phyloP scores from a whole-genome alignment of 495 filamentous ascomycete species.

The Neurospora sp. region DNA sequence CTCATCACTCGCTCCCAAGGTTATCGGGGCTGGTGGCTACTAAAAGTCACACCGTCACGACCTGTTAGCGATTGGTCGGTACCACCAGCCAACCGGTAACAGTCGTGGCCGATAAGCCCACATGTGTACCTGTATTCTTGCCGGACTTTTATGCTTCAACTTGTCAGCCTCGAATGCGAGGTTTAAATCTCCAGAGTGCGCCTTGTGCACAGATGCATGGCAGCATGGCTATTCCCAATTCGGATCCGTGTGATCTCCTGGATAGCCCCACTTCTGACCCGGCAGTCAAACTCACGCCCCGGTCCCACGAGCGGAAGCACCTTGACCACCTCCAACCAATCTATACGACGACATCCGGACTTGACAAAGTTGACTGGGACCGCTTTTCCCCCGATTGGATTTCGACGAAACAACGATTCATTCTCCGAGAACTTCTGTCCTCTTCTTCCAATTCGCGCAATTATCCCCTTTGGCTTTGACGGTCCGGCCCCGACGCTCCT shows the following conservation, averaged over 20 bases:
- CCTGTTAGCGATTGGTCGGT: neutral
- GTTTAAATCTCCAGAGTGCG: neutral
- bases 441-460: neutral
- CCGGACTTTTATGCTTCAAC: neutral
- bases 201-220: neutral
- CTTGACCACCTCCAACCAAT: neutral
- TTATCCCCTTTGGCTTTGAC: neutral
- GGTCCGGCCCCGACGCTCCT: neutral
- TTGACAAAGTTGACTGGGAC: neutral
- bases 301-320: neutral
- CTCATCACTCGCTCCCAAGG: neutral
- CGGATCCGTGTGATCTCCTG: neutral
- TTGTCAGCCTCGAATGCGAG: neutral
- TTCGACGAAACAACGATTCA: neutral
- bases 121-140: neutral
- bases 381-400: neutral
- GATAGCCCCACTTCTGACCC: neutral
- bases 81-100: neutral
- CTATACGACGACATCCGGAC: neutral
- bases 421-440: neutral
- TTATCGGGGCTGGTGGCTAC: neutral
- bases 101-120: neutral
- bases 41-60: neutral
- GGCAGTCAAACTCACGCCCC: neutral
- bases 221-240: neutral